A percentile compares a stretch with the other conserved stretches of the same genome.
Evolutionary conservation across 2,329 filamentous ascomycete species (phyloP).

Genomic region (Cladosporium oxysporum): DNA sequence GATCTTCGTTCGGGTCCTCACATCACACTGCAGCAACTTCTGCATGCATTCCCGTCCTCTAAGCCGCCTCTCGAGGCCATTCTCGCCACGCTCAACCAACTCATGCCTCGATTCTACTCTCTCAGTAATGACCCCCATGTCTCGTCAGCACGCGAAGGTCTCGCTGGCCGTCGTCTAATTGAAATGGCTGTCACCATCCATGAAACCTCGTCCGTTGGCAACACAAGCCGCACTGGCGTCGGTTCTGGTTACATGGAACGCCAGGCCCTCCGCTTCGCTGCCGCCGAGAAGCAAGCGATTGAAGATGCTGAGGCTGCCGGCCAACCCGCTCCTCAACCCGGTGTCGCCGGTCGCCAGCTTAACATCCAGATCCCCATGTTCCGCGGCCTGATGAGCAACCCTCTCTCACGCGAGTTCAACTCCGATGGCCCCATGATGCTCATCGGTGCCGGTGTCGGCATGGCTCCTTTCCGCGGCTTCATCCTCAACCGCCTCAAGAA

Average conservation of each 20-base stretch:
- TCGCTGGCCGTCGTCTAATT: slow-evolving; percentile 74
- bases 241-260: slow-evolving; percentile 93
- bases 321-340: slow-evolving; percentile 44
- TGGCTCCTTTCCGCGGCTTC: slow-evolving; percentile 96
- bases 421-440: slow-evolving; percentile 96
- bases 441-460: slow-evolving; percentile 93
- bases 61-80: slow-evolving; percentile 83
- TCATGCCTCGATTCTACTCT: slow-evolving; percentile 99
- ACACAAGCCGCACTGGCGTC: slow-evolving; percentile 70
- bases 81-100: slow-evolving; percentile 75
- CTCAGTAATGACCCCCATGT: slow-evolving; percentile 94
- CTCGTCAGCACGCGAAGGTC: slow-evolving; percentile 67
- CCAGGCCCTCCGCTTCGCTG: slow-evolving; percentile 71
- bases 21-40: slow-evolving; percentile 79
- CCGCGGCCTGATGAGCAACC: slow-evolving; percentile 96
- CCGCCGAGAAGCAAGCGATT: slow-evolving; percentile 64
- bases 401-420: slow-evolving; percentile 86
- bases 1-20: slow-evolving; percentile 85
- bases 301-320: slow-evolving; percentile 39
- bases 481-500: slow-evolving; percentile 92
- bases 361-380: slow-evolving; percentile 92
- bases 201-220: slow-evolving; percentile 77
- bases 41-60: slow-evolving; percentile 88
- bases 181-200: slow-evolving; percentile 98
- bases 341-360: slow-evolving; percentile 40